Conservation (phyloP, 768 basidiomycete genomes). For the Boletus vinaceobasis region DNA sequence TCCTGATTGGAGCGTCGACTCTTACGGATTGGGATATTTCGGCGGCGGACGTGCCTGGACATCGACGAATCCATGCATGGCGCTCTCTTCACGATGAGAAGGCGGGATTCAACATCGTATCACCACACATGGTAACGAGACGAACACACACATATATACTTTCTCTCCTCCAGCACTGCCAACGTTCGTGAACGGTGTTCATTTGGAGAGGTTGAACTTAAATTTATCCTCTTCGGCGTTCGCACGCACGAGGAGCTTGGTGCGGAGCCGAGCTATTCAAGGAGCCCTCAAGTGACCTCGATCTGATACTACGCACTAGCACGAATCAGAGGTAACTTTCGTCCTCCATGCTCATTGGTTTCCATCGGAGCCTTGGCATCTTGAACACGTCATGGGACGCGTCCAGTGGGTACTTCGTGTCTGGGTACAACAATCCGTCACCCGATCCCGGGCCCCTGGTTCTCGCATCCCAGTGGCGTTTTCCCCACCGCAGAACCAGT, state of each 20-base stretch:
- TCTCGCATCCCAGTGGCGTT: not conserved
- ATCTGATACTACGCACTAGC: not conserved
- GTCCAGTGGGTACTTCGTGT: not conserved
- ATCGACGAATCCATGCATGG: not conserved
- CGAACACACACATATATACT: not conserved
- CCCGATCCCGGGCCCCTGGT: not conserved
- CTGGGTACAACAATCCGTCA: not conserved
- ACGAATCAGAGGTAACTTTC: not conserved
- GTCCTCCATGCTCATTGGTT: no score
- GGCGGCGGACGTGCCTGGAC: not conserved
- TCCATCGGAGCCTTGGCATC: not conserved
- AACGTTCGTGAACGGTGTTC: not conserved
- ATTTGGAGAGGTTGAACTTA: not conserved
- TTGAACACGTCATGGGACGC: conserved; percentile 1
- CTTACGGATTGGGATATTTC: not conserved
- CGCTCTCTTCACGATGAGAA: not conserved
- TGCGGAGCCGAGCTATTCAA: conserved; percentile 4
- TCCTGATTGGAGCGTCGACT: not conserved
- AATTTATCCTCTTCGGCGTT: not conserved
- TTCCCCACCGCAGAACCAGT: conserved; percentile 18
- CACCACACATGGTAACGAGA: not conserved
- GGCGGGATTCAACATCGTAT: not conserved
- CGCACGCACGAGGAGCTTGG: not conserved
- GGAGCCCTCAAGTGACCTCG: not conserved
- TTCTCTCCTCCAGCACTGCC: not conserved